phyloP scores from a whole-genome alignment of 2,329 filamentous ascomycete genomes.

The Scytalidium sp. region DNA sequence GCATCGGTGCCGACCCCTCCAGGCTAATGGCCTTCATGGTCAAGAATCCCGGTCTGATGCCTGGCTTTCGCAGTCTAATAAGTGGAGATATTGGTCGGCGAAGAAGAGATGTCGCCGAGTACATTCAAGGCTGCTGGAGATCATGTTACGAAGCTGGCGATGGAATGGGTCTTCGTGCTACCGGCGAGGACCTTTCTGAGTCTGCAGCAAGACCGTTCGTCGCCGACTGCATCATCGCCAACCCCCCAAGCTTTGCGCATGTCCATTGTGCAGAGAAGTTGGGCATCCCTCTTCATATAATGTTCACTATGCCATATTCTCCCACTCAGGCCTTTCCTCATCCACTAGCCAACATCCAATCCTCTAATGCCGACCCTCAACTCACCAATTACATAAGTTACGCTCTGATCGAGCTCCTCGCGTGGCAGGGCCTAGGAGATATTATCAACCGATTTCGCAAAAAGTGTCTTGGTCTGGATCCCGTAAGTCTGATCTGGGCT shows the following conservation, averaged over 20 bases:
- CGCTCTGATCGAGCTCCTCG: constrained; percentile 63
- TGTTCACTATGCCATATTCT: constrained; percentile 71
- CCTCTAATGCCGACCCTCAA: constrained; percentile 55
- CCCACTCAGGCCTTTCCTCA: constrained; percentile 66
- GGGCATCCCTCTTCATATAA: constrained; percentile 71
- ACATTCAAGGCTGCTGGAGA: constrained; percentile 76
- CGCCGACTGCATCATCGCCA: constrained; percentile 74
- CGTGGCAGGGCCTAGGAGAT: constrained; percentile 76
- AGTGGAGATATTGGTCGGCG: constrained; percentile 72
- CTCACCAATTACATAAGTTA: constrained; percentile 66
- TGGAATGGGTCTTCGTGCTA: constrained; percentile 34
- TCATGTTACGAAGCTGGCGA: constrained; percentile 77
- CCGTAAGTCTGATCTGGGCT: constrained; percentile 74
- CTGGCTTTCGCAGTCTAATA: constrained; percentile 69
- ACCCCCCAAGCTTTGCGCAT: constrained; percentile 71
- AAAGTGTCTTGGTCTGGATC: constrained; percentile 68
- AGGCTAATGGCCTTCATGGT: constrained; percentile 85
- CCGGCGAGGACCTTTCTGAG: constrained; percentile 5
- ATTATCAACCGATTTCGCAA: constrained; percentile 82
- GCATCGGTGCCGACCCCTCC: constrained; percentile 67
- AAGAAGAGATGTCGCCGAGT: constrained; percentile 68
- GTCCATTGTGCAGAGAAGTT: constrained; percentile 70
- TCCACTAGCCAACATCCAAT: constrained; percentile 62
- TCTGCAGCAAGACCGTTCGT: constrained; percentile 58
- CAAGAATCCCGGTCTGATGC: constrained; percentile 79